These are phyloP conservation scores for Helotiales sp. DNA, from an alignment of 2,329 filamentous ascomycete species.

Conservation along the genomic window DNA sequence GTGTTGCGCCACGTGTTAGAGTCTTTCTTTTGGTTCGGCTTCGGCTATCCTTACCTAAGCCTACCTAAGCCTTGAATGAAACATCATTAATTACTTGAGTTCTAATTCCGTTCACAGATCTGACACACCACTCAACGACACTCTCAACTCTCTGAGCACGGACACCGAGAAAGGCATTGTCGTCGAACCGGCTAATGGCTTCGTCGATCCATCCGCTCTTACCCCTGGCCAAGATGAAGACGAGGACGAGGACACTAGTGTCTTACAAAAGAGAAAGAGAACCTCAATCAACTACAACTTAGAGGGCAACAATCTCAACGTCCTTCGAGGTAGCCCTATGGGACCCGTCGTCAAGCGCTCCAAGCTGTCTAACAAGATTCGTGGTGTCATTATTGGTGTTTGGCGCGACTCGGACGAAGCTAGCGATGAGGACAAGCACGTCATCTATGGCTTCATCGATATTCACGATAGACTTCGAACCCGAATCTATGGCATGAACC, in stretches of 20 bases:
- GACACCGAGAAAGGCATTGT: constrained; percentile 28
- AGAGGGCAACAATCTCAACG: constrained; percentile 44
- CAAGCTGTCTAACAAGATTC: constrained; percentile 22
- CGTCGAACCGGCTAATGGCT: constrained; percentile 22
- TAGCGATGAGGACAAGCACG: constrained; percentile 51
- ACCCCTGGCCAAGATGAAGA: constrained; percentile 35
- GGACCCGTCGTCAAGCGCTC: constrained; percentile 27
- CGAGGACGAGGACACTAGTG: constrained; percentile 38
- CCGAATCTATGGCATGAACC: constrained; percentile 52
- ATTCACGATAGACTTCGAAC: constrained; percentile 60
- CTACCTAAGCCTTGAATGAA: constrained; percentile 24
- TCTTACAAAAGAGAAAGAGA: constrained; percentile 58
- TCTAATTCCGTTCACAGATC: constrained; percentile 19
- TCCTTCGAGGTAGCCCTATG: constrained; percentile 15
- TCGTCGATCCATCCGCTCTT: constrained; percentile 21
- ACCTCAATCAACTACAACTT: constrained; percentile 49
- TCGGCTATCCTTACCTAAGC: constrained; percentile 1
- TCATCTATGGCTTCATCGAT: constrained; percentile 63
- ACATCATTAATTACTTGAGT: constrained; percentile 21
- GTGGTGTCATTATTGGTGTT: constrained; percentile 49
- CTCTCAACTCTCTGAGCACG: constrained; percentile 13
- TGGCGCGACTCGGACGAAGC: constrained; percentile 60
- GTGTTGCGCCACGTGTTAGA: not conserved
- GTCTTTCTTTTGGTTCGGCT: constrained; percentile 13
- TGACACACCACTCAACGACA: constrained; percentile 21